These are phyloP conservation scores for Cornus controversa DNA, from an alignment of 148 eudicot genomes.

Conservation along the genomic window DNA sequence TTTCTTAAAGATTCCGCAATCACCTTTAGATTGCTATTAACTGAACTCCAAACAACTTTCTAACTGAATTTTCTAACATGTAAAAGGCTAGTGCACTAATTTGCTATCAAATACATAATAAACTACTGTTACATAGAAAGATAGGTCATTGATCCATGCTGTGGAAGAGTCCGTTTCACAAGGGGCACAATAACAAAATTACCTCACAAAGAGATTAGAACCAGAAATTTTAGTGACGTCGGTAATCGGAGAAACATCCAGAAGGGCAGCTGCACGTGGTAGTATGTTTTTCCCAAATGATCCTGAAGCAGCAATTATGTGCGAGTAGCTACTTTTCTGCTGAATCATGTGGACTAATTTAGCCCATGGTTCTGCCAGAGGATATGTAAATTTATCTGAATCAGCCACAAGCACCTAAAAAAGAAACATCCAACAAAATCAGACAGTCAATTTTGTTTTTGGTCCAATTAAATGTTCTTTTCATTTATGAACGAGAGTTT, in stretches of 20 bases:
- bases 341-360: slow-evolving; percentile 69
- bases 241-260: slow-evolving; percentile 90
- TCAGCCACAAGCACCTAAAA: slow-evolving; percentile 81
- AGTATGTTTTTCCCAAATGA: slow-evolving; percentile 92
- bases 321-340: slow-evolving; percentile 65
- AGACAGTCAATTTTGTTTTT: slow-evolving; percentile 1
- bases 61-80: background rate
- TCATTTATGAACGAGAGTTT: background rate
- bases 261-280: slow-evolving; percentile 94
- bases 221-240: slow-evolving; percentile 68
- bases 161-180: background rate
- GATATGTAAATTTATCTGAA: slow-evolving; percentile 69
- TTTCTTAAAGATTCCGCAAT: background rate
- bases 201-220: slow-evolving; percentile 80
- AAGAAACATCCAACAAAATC: slow-evolving; percentile 10
- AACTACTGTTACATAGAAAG: background rate
- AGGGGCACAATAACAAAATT: slow-evolving; percentile 9
- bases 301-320: slow-evolving; percentile 72
- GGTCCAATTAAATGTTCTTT: background rate
- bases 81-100: background rate
- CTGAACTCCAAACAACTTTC: background rate
- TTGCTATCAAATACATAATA: background rate
- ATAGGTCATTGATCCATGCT: background rate
- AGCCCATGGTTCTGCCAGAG: slow-evolving; percentile 96
- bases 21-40: background rate